phyloP scores from a whole-genome alignment of 495 filamentous ascomycete genomes.

The Hypoxylon trugodes region DNA sequence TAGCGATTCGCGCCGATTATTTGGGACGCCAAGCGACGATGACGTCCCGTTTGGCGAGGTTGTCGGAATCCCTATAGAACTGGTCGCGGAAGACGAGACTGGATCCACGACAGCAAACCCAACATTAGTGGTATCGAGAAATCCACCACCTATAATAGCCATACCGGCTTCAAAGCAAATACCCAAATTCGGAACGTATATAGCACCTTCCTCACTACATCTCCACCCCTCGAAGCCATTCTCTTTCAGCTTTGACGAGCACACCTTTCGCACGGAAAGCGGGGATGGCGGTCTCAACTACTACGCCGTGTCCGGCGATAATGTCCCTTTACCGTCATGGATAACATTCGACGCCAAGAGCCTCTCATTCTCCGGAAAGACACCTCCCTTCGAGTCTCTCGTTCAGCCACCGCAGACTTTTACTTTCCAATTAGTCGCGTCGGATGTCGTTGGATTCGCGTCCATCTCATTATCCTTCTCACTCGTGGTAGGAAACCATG shows the following conservation, averaged over 20 bases:
- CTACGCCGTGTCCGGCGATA: conserved; percentile 78
- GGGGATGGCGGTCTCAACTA: conserved; percentile 56
- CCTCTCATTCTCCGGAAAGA: conserved; percentile 78
- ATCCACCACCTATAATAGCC: conserved; percentile 47
- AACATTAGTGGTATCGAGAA: conserved; percentile 69
- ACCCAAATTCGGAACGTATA: conserved; percentile 51
- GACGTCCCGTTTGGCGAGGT: conserved; percentile 62
- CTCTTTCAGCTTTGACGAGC: conserved; percentile 46
- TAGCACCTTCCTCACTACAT: conserved; percentile 50
- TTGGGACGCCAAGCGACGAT: conserved; percentile 66
- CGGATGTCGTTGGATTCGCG: conserved; percentile 80
- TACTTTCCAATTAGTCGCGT: conserved; percentile 77
- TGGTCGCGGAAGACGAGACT: conserved; percentile 68
- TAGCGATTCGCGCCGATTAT: conserved; percentile 66
- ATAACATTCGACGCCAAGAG: conserved; percentile 71
- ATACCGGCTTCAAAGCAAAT: conserved; percentile 51
- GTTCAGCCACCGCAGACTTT: conserved; percentile 75
- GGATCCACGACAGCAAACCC: conserved; percentile 65
- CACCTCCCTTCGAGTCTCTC: conserved; percentile 68
- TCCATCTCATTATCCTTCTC: conserved; percentile 71
- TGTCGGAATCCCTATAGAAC: conserved; percentile 57
- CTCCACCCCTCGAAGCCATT: conserved; percentile 49
- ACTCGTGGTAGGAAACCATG: conserved; percentile 73
- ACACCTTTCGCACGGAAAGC: conserved; percentile 49
- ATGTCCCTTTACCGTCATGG: conserved; percentile 89